These are phyloP conservation scores for Paramecium sexaurelia DNA, from an alignment of 73 alveolate species.

Conservation along the genomic window DNA sequence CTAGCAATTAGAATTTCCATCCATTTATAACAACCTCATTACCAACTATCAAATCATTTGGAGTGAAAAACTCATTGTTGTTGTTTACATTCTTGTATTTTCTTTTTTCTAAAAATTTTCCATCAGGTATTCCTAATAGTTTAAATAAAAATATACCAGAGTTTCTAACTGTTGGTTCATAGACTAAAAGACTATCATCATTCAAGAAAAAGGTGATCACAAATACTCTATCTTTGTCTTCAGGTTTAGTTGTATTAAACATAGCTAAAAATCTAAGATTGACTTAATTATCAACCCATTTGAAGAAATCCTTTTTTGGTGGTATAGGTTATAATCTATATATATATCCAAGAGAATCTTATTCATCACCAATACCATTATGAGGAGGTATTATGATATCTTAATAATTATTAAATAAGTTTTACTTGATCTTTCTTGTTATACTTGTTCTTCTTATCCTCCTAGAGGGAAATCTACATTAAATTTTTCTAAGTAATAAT, in stretches of 20 bases:
- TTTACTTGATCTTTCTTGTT: constrained; percentile 76
- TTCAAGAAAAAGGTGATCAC: constrained; percentile 87
- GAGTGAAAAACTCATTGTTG: constrained; percentile 74
- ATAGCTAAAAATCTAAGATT: constrained; percentile 89
- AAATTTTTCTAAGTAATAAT: constrained; percentile 79
- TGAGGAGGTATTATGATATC: constrained; percentile 92
- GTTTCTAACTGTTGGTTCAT: constrained; percentile 93
- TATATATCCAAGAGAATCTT: constrained; percentile 92
- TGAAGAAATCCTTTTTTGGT: constrained; percentile 92
- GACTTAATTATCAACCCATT: constrained; percentile 94
- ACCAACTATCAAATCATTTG: constrained; percentile 87
- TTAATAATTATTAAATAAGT: not conserved
- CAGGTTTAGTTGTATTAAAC: constrained; percentile 88
- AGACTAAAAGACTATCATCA: constrained; percentile 92
- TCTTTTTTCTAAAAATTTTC: constrained; percentile 87
- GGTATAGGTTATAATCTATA: constrained; percentile 83
- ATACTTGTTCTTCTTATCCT: constrained; percentile 81
- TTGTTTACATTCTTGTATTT: constrained; percentile 85
- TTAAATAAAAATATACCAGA: constrained; percentile 63
- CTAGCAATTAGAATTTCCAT: constrained; percentile 81
- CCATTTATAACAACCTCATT: constrained; percentile 83
- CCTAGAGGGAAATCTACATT: constrained; percentile 89
- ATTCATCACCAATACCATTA: constrained; percentile 96
- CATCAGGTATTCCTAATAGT: constrained; percentile 85
- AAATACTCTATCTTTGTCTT: constrained; percentile 91